Evolutionary conservation across 192 early-diverging fungal genomes (phyloP), one percentile per base, ranked within the genome.

Genomic region (Podila minutissima): DNA sequence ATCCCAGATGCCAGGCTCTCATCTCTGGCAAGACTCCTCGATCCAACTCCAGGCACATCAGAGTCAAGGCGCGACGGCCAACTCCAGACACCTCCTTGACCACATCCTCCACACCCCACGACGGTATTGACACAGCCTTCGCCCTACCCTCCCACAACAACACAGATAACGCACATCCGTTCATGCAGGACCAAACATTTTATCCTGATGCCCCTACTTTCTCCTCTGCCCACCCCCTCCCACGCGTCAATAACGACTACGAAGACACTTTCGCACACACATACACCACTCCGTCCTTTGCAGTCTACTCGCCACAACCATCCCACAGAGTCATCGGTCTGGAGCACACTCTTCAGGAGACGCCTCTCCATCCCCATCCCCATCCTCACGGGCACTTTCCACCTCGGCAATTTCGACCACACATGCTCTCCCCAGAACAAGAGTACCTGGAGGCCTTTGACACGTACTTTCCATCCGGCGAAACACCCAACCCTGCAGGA

Each of bases 401-500:
- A 5, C 31, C 59, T 28, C 28, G 59, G 9, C 31, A 32, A 28
- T 20, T 32, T 61, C 59, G 48, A 19, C 35, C 32, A 9, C 35
- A 67, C 37, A 13, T 33, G 15, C 22, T 41, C 2, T 53, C 63
- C n/a, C 55, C 63, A 13, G 31, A 59, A n/a, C 71, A 64, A 20
- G 69, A 68, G 51, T 78, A 71, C 38, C 29, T 71, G 35, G 64
- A 78, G 4, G 59, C 64, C 33, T 24, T 78, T 31, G 57, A 63
- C 32, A 33, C 37, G 12, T 78, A 78, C 50, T 78, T 71, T 55
- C 22, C 4, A 10, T 31, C 59, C 1, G 35, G 20, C 35, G 63
- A 50, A 20, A 7, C 58, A 22, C 46, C 38, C 32, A 48, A 59
- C 12, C 37, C 46, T 22, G 28, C 24, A 19, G 19, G 32, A 12